Conservation (phyloP, 352 stramenopile species). For the Phytophthora rubi region DNA sequence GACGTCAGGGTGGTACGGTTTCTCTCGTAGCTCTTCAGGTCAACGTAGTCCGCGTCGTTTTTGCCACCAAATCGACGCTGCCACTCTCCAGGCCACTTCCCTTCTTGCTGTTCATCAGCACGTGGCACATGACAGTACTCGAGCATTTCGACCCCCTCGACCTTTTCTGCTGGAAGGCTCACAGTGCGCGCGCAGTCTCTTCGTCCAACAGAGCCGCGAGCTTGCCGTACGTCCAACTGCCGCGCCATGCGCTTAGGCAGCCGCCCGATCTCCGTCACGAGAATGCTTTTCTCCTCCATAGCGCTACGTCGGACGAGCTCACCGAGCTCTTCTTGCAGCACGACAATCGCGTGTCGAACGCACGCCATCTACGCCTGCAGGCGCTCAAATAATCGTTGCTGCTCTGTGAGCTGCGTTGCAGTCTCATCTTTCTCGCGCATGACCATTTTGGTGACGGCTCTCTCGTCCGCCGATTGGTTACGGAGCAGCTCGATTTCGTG, state of each 20-base stretch:
- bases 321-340: slow-evolving; percentile 69
- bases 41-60: no score
- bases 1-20: no score
- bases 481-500: slow-evolving; percentile 45
- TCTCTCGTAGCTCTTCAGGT: no score
- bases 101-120: no score
- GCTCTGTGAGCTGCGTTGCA: slow-evolving; percentile 35
- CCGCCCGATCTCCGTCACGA: slow-evolving; percentile 66
- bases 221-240: slow-evolving; percentile 60
- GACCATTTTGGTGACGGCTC: slow-evolving; percentile 30
- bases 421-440: slow-evolving; percentile 55
- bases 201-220: slow-evolving; percentile 24
- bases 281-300: slow-evolving; percentile 64
- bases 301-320: slow-evolving; percentile 64
- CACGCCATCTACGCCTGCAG: slow-evolving; percentile 69
- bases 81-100: no score
- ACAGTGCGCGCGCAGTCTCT: no score
- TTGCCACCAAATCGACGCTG: no score
- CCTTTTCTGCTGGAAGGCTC: no score
- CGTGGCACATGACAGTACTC: no score
- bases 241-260: slow-evolving; percentile 69
- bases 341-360: slow-evolving; percentile 60
- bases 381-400: slow-evolving; percentile 53
- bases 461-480: slow-evolving; percentile 48
- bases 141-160: no score